Base-by-base conservation (phyloP, 345 rosid genomes). In the Noccaea caerulescens region DNA sequence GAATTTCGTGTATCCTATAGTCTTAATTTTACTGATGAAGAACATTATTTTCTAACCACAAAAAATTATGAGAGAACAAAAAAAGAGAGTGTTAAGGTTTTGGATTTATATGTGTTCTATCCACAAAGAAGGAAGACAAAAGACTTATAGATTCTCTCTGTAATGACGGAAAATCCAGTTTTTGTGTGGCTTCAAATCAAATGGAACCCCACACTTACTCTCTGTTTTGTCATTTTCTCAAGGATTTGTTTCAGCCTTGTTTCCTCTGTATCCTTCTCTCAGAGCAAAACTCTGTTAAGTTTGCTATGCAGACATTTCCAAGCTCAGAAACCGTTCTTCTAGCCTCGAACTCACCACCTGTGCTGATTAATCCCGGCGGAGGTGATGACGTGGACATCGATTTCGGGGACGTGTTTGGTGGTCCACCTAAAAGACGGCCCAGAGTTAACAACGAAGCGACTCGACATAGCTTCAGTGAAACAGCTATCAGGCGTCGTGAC, bases 391-490 rank as follows among this genome's bases (percentile, higher is more conserved):
- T 92, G 3, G 97, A 88, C 72, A 43, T 88, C 44, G 96, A 90
- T 77, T 93, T 90, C 72, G 69, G 71, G 1, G 97, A 88, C 30
- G 98, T 90, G 32, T 93, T 93, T 49, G 97, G 98, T 14, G 98
- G 97, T 20, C 96, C 92, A 3, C 97, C 98, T 18, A 69, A 71
- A 1, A 75, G 87, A 76, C 71, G 89, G 60, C 74, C 84, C 0
- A 87, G 84, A 0, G 10, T 64, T 38, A 83, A 83, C 12, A 83
- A 82, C 12, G 84, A 90, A 76, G 36, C 3, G 7, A 58, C 43
- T 27, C 72, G 84, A 18, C 53, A 60, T 52, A 81, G 97, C 77
- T 81, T 80, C 72, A 67, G 58, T 14, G 87, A 86, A 62, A 41
- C 61, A 2, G 11, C 79, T 13, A 83, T 79, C 62, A 43, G 77